Base-by-base conservation (phyloP, 1,284 basidiomycete genomes). In the Sanghuangporus baumii region DNA sequence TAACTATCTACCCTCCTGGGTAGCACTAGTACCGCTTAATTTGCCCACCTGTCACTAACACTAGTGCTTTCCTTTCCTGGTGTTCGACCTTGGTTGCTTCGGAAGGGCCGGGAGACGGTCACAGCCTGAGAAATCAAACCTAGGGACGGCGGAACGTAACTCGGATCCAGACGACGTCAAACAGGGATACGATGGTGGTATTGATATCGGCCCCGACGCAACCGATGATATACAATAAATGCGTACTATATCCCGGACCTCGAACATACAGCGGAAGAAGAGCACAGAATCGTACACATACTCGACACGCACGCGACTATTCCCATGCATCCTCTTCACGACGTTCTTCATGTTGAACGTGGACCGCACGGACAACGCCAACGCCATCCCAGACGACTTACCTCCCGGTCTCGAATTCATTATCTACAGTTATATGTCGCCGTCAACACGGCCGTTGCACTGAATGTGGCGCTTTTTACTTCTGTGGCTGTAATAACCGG, bases 321-420 rank as follows among this genome's bases (percentile, higher is more conserved):
- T 76, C 65, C 71, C 75, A 0, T 72, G 70, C 66, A 71, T 76
- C 20, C 69, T 77, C 12, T 56, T 76, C 50, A 77, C 75, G 41
- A 77, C 75, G 1, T 77, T 77, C 55, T 1, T 23, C 23, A 23
- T 23, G 23, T 23, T 23, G 52, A 77, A 76, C 66, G 76, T 77
- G 74, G 75, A 76, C 57, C 70, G 75, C 11, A 76, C 75, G 18
- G 76, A 77, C 66, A 70, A 71, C 57, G 74, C 73, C 11, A 76
- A 76, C 57, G 75, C 75, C 1, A 73, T 76, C 46, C 74, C 74
- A 23, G 75, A 77, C 61, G 73, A 74, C 57, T 65, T 77, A 6
- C 74, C 75, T 0, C 66, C 64, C 4, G 74, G 76, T 62, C 66
- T n/a, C n/a, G n/a, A n/a, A n/a, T n/a, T n/a, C n/a, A n/a, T n/a